Conservation (phyloP, 2,329 filamentous ascomycete genomes). For the Fusarium oligoseptatum region DNA sequence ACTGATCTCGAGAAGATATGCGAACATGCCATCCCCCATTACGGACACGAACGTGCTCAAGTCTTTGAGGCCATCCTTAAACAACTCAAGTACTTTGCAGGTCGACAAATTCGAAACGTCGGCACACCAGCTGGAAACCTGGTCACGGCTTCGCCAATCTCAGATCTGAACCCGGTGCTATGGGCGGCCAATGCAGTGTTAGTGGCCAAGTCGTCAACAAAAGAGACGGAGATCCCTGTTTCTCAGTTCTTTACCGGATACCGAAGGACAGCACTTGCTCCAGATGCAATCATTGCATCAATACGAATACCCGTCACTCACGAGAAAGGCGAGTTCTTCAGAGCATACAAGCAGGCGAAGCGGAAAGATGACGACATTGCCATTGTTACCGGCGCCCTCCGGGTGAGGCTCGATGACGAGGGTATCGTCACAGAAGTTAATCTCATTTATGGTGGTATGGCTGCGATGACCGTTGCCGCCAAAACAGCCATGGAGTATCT, state of each 20-base stretch:
- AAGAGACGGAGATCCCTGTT: conserved; percentile 91
- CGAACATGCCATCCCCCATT: conserved; percentile 81
- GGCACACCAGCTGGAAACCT: conserved; percentile 95
- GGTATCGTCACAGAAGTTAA: conserved; percentile 80
- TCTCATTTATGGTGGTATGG: conserved; percentile 95
- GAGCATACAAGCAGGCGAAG: conserved; percentile 96
- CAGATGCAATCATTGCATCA: conserved; percentile 86
- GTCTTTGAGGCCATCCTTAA: conserved; percentile 93
- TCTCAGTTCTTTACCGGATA: conserved; percentile 93
- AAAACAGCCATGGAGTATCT: conserved; percentile 82
- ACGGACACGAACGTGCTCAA: conserved; percentile 78
- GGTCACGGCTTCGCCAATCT: conserved; percentile 94
- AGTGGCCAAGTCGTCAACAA: conserved; percentile 80
- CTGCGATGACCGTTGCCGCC: conserved; percentile 88
- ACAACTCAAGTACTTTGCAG: conserved; percentile 94
- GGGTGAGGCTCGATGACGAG: conserved; percentile 77
- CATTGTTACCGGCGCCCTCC: conserved; percentile 90
- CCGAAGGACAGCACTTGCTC: conserved; percentile 82
- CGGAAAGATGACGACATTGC: conserved; percentile 98
- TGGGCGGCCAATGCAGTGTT: conserved; percentile 87
- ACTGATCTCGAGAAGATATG: conserved; percentile 93
- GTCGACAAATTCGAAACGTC: conserved; percentile 96
- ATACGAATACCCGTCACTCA: conserved; percentile 86
- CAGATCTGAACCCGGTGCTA: conserved; percentile 94
- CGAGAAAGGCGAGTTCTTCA: conserved; percentile 84